phyloP scores from a whole-genome alignment of 2,329 filamentous ascomycete genomes.

The Sclerotinia borealis region DNA sequence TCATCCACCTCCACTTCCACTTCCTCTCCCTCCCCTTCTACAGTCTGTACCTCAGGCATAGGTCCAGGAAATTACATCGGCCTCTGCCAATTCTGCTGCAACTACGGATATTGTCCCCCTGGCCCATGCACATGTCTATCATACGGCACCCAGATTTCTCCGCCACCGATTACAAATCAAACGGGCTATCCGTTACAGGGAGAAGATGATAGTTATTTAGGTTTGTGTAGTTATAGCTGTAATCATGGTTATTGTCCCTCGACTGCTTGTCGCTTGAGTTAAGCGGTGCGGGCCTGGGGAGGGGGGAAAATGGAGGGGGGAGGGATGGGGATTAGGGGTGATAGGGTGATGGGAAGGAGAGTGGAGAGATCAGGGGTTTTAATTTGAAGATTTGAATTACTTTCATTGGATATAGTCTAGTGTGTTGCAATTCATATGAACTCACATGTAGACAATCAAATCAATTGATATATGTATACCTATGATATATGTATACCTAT shows the following conservation, averaged over 20 bases:
- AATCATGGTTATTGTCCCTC: constrained; percentile 37
- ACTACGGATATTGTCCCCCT: constrained; percentile 25
- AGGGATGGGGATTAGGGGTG: background rate
- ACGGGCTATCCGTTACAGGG: constrained; percentile 34
- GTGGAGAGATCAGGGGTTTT: no score
- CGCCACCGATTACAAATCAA: constrained; percentile 26
- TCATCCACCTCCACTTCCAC: background rate
- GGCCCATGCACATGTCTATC: constrained; percentile 23
- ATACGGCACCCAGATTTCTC: constrained; percentile 14
- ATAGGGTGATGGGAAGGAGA: background rate
- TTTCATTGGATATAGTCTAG: background rate
- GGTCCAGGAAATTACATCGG: constrained; percentile 34
- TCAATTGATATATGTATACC: no score
- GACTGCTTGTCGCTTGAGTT: constrained; percentile 4
- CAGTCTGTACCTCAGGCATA: constrained; percentile 21
- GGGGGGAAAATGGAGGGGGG: no score
- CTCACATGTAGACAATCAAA: no score
- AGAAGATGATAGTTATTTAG: constrained; percentile 36
- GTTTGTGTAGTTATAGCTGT: constrained; percentile 42
- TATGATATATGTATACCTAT: no score
- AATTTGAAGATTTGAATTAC: background rate
- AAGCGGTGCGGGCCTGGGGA: background rate
- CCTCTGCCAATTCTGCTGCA: constrained; percentile 33
- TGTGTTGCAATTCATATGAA: background rate
- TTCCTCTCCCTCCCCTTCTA: constrained; percentile 3